Evolutionary conservation across 129 eudicot species (phyloP).

Genomic region (Helichrysum umbraculigerum): DNA sequence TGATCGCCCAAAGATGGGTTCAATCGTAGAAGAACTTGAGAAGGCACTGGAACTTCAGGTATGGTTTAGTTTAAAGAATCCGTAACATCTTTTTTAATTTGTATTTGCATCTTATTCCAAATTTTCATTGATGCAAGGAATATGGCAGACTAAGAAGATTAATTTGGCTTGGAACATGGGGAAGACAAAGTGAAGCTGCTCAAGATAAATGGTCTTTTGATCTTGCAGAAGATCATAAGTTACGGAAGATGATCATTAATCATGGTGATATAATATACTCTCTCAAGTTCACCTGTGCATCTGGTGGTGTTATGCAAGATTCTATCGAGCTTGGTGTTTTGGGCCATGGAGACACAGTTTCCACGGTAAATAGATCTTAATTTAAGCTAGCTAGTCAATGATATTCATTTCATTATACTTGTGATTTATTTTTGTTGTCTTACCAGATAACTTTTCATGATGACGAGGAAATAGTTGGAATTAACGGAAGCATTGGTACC

Average conservation of each 20-base stretch:
- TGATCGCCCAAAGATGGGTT: conserved; percentile 5
- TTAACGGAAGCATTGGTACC: background rate
- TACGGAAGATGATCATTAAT: background rate
- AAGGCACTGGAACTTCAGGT: conserved; percentile 11
- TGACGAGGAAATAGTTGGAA: conserved; percentile 7
- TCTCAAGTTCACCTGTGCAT: conserved; percentile 1
- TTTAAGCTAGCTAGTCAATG: background rate
- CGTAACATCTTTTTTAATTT: background rate
- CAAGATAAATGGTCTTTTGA: conserved; percentile 2
- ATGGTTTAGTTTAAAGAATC: background rate
- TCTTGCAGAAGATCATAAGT: background rate
- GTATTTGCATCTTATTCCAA: background rate
- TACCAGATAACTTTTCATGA: background rate
- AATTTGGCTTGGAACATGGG: conserved; percentile 4
- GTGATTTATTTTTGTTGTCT: background rate
- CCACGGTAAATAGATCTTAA: background rate
- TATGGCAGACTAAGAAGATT: background rate
- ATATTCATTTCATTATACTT: background rate
- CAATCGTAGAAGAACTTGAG: conserved; percentile 2
- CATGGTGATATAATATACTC: conserved; percentile 1
- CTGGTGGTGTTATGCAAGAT: background rate
- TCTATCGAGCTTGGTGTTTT: background rate
- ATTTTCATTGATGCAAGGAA: conserved; percentile 4
- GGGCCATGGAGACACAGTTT: conserved; percentile 6
- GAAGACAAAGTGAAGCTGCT: background rate